Conservation (phyloP, 148 eudicot genomes). For the Polygonum maritimum region DNA sequence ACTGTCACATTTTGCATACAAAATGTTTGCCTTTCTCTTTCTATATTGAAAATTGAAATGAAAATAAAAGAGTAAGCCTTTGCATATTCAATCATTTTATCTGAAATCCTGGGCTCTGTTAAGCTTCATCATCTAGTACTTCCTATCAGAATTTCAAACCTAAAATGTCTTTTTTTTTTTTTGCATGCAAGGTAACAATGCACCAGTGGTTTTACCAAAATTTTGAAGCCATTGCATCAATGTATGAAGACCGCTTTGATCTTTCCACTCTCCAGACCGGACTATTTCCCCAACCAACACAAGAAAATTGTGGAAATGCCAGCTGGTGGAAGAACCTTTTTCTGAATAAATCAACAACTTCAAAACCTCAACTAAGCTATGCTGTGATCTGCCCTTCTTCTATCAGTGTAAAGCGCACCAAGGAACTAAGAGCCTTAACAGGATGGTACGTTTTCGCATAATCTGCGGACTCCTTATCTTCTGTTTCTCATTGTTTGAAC, state of each 20-base stretch:
- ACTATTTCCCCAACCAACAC: slow-evolving; percentile 29
- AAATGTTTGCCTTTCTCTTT: neutral
- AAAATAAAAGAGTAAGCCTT: neutral
- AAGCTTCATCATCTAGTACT: neutral
- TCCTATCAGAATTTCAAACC: neutral
- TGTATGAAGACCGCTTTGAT: slow-evolving; percentile 94
- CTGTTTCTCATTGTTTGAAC: neutral
- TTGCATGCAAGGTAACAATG: slow-evolving; percentile 63
- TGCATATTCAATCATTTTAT: neutral
- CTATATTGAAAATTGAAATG: neutral
- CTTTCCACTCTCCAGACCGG: slow-evolving; percentile 49
- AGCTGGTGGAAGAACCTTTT: slow-evolving; percentile 72
- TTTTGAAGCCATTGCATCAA: slow-evolving; percentile 70
- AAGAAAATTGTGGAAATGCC: slow-evolving; percentile 24
- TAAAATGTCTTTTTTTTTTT: neutral
- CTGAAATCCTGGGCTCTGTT: neutral
- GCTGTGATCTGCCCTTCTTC: slow-evolving; percentile 38
- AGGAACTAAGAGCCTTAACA: slow-evolving; percentile 69
- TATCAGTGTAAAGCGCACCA: slow-evolving; percentile 66
- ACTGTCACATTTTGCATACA: neutral
- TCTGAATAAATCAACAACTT: slow-evolving; percentile 28
- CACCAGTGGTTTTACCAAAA: slow-evolving; percentile 87
- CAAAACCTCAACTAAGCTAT: slow-evolving; percentile 26
- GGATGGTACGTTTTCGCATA: slow-evolving; percentile 55
- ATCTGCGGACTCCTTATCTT: neutral